phyloP scores from a whole-genome alignment of 352 stramenopile species.

The Phytophthora sp. region DNA sequence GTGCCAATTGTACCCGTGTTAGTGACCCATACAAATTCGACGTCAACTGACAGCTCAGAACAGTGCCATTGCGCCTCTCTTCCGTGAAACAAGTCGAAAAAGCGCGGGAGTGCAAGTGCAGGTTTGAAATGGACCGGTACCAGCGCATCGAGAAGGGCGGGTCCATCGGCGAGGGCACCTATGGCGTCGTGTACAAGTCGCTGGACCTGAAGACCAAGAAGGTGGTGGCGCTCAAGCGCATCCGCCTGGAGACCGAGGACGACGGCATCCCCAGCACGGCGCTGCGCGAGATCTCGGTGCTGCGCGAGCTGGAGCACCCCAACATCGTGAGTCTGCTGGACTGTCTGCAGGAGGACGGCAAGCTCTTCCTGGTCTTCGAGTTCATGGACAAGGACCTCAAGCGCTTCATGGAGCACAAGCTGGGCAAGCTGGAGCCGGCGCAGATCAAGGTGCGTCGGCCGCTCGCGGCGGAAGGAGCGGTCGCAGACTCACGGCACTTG shows the following conservation, averaged over 20 bases:
- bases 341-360: slow-evolving; percentile 94
- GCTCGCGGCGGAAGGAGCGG: too few species aligned
- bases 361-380: slow-evolving; percentile 99
- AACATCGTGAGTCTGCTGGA: slow-evolving; percentile 98
- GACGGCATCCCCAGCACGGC: slow-evolving; percentile 99
- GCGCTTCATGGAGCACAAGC: slow-evolving; percentile 93
- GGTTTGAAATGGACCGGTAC: slow-evolving; percentile 83
- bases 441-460: slow-evolving; percentile 77
- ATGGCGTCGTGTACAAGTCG: slow-evolving; percentile 98
- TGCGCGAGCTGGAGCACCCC: slow-evolving; percentile 97
- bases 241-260: slow-evolving; percentile 98
- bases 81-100: too few species aligned
- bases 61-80: too few species aligned
- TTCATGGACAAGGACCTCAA: slow-evolving; percentile 99
- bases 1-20: too few species aligned
- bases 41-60: neutral
- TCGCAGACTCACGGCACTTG: neutral
- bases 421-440: slow-evolving; percentile 59
- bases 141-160: slow-evolving; percentile 94
- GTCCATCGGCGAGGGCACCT: slow-evolving; percentile 95
- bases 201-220: slow-evolving; percentile 91
- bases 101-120: neutral
- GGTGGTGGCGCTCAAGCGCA: slow-evolving; percentile 96
- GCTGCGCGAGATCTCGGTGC: slow-evolving; percentile 97
- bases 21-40: neutral